These are phyloP conservation scores for Diplotaxis tenuifolia DNA, from an alignment of 345 rosid species.

Conservation along the genomic window DNA sequence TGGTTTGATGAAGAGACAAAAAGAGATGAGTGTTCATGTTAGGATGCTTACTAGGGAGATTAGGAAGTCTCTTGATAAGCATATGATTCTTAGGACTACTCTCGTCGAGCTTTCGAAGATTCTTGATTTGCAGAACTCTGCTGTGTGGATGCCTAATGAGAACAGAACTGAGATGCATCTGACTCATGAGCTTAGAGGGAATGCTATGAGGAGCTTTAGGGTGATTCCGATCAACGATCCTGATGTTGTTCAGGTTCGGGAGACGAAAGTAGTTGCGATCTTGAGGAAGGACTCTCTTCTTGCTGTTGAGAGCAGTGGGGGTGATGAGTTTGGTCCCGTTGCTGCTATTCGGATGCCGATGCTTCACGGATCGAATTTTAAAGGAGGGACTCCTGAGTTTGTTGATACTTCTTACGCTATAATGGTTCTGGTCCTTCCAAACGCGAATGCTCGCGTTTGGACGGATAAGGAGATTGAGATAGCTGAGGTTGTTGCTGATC, in stretches of 20 bases:
- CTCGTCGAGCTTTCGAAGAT: slow-evolving; percentile 90
- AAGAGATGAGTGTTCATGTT: slow-evolving; percentile 85
- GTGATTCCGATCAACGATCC: slow-evolving; percentile 55
- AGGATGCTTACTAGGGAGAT: slow-evolving; percentile 84
- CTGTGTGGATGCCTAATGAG: slow-evolving; percentile 96
- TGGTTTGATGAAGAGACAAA: slow-evolving; percentile 82
- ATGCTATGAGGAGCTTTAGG: slow-evolving; percentile 39
- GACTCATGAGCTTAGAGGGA: slow-evolving; percentile 62
- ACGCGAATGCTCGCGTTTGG: slow-evolving; percentile 54
- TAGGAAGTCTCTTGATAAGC: slow-evolving; percentile 86
- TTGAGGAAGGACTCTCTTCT: slow-evolving; percentile 67
- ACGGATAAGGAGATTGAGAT: slow-evolving; percentile 70
- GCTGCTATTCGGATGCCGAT: slow-evolving; percentile 93
- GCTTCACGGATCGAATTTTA: slow-evolving; percentile 77
- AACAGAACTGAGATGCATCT: slow-evolving; percentile 62
- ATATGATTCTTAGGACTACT: slow-evolving; percentile 74
- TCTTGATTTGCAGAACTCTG: slow-evolving; percentile 78
- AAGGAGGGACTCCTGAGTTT: slow-evolving; percentile 87
- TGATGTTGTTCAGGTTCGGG: slow-evolving; percentile 63
- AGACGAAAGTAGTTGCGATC: slow-evolving; percentile 58
- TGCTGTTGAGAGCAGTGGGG: slow-evolving; percentile 61
- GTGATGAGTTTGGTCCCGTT: slow-evolving; percentile 64
- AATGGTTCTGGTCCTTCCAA: slow-evolving; percentile 80
- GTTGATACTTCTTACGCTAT: slow-evolving; percentile 75
- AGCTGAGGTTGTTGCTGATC: slow-evolving; percentile 95